Base-by-base conservation (phyloP, 768 basidiomycete species). In the Strobilomyces dryophilus region DNA sequence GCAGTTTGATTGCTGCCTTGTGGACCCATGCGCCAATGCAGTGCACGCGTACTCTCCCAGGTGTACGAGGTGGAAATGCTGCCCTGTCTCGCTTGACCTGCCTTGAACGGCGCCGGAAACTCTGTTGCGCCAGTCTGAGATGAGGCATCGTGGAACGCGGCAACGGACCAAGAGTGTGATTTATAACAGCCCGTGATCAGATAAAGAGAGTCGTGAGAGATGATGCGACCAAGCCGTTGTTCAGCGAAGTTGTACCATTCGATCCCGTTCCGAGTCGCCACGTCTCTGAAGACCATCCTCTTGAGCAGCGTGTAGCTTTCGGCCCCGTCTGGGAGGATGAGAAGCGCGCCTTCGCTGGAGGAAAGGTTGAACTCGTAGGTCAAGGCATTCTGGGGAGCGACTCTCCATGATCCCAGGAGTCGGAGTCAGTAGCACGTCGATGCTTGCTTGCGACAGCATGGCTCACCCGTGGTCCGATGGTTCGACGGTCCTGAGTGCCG, bases 231-330 rank as follows among this genome's bases (percentile, higher is more conserved):
- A 29, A 57, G 53, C 24, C 45, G 44, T 14, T 51, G 52, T 37
- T 60, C 52, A 3, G 60, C 65, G 29, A 63, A 66, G 15, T 58
- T 39, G 50, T 67, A 72, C 70, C 70, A 71, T 1, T 52, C 40
- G 12, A 45, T 37, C 5, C 59, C 68, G 51, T 68, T 47, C 14
- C 32, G n/a, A 27, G 45, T 43, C 0, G 67, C 65, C 15, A 59
- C 60, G 1, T 61, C 54, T n/a, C 49, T 45, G 45, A 71, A 68
- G 7, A 32, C 14, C 15, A 21, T 24, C 17, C 53, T 29, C 12
- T 68, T 61, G 34, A 54, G 55, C 12, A 69, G 56, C 29, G 58
- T 56, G 42, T 55, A 56, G 18, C 58, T 56, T 34, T 45, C 46
- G 3, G 67, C 64, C 1, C 69, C 71, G 11, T 68, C 43, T 18